Evolutionary conservation across 2,329 filamentous ascomycete species (phyloP).

Genomic region (Mariannaea elegans): DNA sequence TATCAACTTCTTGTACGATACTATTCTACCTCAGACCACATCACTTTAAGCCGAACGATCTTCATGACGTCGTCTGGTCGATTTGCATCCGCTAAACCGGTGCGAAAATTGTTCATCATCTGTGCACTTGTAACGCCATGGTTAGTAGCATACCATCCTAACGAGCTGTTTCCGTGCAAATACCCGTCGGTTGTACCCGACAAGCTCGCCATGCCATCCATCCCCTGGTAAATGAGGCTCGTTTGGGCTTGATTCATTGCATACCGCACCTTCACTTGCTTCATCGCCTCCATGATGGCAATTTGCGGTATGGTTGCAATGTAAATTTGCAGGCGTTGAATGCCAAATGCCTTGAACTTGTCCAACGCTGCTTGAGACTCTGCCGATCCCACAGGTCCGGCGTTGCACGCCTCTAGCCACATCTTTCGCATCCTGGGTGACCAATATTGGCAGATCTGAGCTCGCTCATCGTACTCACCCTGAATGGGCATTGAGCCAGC

Average conservation of each 20-base stretch:
- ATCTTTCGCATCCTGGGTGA: constrained; percentile 50
- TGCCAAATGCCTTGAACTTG: constrained; percentile 41
- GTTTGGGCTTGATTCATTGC: constrained; percentile 46
- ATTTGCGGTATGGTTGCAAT: constrained; percentile 43
- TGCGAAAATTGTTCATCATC: constrained; percentile 45
- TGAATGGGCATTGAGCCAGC: constrained; percentile 39
- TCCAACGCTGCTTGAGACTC: constrained; percentile 38
- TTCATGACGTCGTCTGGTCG: constrained; percentile 39
- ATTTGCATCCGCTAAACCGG: constrained; percentile 42
- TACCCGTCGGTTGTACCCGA: constrained; percentile 42
- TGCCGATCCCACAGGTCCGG: constrained; percentile 35
- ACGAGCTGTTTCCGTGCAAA: constrained; percentile 44
- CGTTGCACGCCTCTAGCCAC: constrained; percentile 42
- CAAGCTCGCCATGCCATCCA: constrained; percentile 40
- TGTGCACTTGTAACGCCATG: constrained; percentile 46
- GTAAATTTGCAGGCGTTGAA: constrained; percentile 41
- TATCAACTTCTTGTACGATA: too few relatives aligned
- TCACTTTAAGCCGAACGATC: constrained; percentile 35
- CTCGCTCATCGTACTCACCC: constrained; percentile 32
- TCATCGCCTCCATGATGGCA: constrained; percentile 39
- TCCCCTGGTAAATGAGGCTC: constrained; percentile 46
- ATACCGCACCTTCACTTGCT: constrained; percentile 43
- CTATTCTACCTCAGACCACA: constrained; percentile 47
- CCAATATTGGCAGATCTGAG: constrained; percentile 48
- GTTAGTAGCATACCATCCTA: constrained; percentile 49